Evolutionary conservation across 305 asterid species (phyloP).

Genomic region (Petunia hybrid): DNA sequence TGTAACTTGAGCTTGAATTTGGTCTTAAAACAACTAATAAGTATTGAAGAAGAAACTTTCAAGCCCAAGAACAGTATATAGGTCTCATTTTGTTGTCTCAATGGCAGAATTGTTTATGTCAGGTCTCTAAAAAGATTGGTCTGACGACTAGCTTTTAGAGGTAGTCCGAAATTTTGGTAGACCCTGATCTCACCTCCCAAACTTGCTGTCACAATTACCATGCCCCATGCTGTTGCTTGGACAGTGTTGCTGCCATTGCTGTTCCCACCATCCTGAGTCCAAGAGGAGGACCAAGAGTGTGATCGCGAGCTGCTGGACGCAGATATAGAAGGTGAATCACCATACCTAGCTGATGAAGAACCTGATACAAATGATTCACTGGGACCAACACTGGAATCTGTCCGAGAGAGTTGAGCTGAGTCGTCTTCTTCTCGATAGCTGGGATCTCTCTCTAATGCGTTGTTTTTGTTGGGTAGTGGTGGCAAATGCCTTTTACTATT

Average conservation of each 20-base stretch:
- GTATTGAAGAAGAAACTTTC: background rate
- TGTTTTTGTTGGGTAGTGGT: constrained; percentile 69
- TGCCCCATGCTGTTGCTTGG: constrained; percentile 96
- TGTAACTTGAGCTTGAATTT: constrained; percentile 15
- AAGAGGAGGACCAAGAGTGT: constrained; percentile 56
- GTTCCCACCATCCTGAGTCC: constrained; percentile 49
- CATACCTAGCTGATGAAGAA: constrained; percentile 47
- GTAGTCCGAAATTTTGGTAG: constrained; percentile 90
- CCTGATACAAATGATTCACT: constrained; percentile 59
- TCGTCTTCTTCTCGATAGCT: constrained; percentile 57
- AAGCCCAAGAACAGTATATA: background rate
- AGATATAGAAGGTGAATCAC: constrained; percentile 63
- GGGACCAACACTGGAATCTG: constrained; percentile 68
- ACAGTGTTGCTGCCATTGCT: constrained; percentile 57
- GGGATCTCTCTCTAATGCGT: constrained; percentile 33
- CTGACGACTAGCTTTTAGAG: constrained; percentile 70
- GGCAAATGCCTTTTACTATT: constrained; percentile 61
- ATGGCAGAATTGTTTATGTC: constrained; percentile 20
- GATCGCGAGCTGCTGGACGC: constrained; percentile 52
- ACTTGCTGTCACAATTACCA: constrained; percentile 84
- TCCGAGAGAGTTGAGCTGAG: constrained; percentile 45
- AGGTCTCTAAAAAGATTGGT: constrained; percentile 61
- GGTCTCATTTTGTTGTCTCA: background rate
- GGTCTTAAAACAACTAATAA: constrained; percentile 1
- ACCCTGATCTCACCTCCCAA: constrained; percentile 85